Percentiles rank a stretch among this genome's conserved stretches.
Conservation (phyloP, 768 basidiomycete genomes). For the Lactarius hatsudake region DNA sequence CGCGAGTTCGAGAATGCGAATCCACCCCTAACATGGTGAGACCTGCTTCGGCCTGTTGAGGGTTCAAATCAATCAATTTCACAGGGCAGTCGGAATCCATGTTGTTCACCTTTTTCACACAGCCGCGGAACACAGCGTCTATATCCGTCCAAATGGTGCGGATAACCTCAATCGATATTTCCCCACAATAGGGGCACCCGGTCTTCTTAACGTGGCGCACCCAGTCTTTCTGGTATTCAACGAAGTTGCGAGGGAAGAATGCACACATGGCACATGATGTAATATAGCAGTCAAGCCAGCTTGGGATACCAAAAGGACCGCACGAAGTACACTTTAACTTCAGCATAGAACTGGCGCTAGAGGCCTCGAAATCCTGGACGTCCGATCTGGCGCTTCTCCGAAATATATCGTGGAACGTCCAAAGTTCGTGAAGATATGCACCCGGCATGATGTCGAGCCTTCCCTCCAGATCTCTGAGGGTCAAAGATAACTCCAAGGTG, state of each 20-base stretch:
- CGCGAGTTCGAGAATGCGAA: background rate
- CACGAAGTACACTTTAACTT: background rate
- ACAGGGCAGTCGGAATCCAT: background rate
- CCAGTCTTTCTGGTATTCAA: background rate
- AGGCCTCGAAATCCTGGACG: background rate
- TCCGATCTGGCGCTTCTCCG: background rate
- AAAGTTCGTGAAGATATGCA: slow-evolving; percentile 10
- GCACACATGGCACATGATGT: too few relatives aligned
- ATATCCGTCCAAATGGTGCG: slow-evolving; percentile 8
- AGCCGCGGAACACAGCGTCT: background rate
- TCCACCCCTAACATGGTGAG: background rate
- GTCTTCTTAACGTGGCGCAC: background rate
- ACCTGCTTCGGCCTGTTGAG: background rate
- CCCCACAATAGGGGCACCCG: background rate
- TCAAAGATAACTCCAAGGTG: background rate
- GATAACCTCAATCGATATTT: background rate
- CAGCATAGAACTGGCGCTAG: background rate
- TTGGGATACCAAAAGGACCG: background rate
- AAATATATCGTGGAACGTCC: slow-evolving; percentile 20
- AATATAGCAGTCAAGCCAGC: background rate
- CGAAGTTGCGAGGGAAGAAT: background rate
- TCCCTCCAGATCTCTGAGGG: background rate
- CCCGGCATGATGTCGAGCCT: background rate
- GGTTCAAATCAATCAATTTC: background rate
- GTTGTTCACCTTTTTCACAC: background rate